phyloP scores from a whole-genome alignment of 148 eudicot genomes.

The Camellia granthamiana region DNA sequence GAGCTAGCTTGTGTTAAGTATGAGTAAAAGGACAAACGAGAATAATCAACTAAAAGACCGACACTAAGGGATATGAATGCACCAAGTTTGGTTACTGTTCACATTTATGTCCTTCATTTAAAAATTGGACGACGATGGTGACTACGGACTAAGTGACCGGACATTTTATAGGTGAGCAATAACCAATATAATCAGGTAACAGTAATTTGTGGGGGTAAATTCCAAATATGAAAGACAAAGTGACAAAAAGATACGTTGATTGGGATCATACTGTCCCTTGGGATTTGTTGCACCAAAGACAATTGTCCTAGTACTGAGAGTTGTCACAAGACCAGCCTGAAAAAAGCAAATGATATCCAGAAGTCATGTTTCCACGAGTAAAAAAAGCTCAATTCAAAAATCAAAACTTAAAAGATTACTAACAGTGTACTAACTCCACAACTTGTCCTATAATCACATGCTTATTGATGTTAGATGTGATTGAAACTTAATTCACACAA shows the following conservation, averaged over 20 bases:
- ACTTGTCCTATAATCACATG: not conserved
- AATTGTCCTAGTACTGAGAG: constrained; percentile 78
- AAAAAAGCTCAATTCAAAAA: not conserved
- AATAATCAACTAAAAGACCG: constrained; percentile 4
- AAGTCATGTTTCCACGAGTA: constrained; percentile 5
- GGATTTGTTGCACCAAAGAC: constrained; percentile 99
- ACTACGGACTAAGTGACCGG: not conserved
- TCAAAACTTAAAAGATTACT: constrained; percentile 1
- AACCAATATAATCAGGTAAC: not conserved
- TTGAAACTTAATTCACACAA: not conserved
- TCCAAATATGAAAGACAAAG: not conserved
- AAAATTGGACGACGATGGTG: no score
- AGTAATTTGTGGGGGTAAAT: not conserved
- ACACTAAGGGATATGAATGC: not conserved
- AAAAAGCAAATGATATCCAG: constrained; percentile 10
- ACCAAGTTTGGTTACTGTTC: not conserved
- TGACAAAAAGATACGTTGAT: constrained; percentile 45
- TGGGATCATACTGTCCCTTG: constrained; percentile 95
- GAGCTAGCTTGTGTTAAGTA: constrained; percentile 40
- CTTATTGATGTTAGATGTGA: not conserved
- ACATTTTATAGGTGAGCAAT: constrained; percentile 8
- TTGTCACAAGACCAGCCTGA: constrained; percentile 96
- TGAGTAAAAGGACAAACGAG: not conserved
- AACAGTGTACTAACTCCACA: not conserved
- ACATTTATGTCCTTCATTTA: no score